phyloP scores from a whole-genome alignment of 805 yeast genomes.

The Blastobotrys attinorum region DNA sequence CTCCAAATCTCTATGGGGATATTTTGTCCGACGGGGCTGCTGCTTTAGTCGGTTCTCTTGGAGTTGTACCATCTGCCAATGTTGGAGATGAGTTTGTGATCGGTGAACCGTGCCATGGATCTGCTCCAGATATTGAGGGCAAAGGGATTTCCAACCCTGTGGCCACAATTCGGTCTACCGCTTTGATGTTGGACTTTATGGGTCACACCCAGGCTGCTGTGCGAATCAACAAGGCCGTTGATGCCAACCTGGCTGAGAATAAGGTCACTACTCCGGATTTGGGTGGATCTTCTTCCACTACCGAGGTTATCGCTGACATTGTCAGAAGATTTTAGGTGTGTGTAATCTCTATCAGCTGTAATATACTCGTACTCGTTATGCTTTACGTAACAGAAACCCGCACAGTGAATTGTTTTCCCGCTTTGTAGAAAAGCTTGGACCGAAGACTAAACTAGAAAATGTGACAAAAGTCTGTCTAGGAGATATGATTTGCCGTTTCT shows the following conservation, averaged over 20 bases:
- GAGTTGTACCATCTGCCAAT: slow-evolving; percentile 96
- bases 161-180: slow-evolving; percentile 97
- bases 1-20: slow-evolving; percentile 98
- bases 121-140: slow-evolving; percentile 98
- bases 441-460: too few species aligned
- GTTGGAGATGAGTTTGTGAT: slow-evolving; percentile 94
- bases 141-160: slow-evolving; percentile 85
- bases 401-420: too few species aligned
- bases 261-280: slow-evolving; percentile 83
- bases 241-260: slow-evolving; percentile 80
- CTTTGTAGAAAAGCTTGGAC: too few species aligned
- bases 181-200: slow-evolving; percentile 94
- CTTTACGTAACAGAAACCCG: too few species aligned
- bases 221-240: slow-evolving; percentile 87
- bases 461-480: too few species aligned
- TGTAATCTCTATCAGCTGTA: neutral
- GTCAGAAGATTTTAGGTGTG: slow-evolving; percentile 40
- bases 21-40: slow-evolving; percentile 94
- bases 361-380: too few species aligned
- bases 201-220: slow-evolving; percentile 88
- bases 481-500: too few species aligned
- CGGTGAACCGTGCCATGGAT: slow-evolving; percentile 99
- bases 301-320: slow-evolving; percentile 80
- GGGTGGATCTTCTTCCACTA: slow-evolving; percentile 85
- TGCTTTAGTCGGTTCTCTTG: slow-evolving; percentile 92